Base-by-base conservation (phyloP, 108 stramenopile species). In the Fistulifera pelliculosa region DNA sequence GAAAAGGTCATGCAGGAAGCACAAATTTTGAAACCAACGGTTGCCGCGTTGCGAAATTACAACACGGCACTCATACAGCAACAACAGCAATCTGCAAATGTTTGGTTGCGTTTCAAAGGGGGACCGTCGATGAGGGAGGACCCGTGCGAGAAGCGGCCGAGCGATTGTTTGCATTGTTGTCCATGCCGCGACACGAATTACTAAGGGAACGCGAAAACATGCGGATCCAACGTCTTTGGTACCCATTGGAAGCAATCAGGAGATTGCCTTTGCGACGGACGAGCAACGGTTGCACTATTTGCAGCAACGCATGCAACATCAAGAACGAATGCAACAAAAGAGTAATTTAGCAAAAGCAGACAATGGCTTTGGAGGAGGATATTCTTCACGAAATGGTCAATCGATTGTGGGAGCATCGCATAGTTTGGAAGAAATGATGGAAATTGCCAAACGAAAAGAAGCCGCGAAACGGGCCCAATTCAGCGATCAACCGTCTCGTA, bases 381-480 rank as follows among this genome's bases (percentile, higher is more conserved):
- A 74, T 42, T 58, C 26, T 0, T 47, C 69, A 50, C 54, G 49
- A 28, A 69, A 75, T 54, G 81, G 77, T 0, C 65, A 68, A 38
- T 56, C 39, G 0, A 72, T 79, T 21, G 77, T 83, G 4, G 81
- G 81, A 27, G 81, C 81, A 16, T 77, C 81, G 1, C 81, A 83
- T 61, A 60, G 68, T 0, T 63, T 79, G 16, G 81, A 83, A 24
- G 81, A 83, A 70, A 83, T 83, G 81, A 54, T 83, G 27, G 70
- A 76, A 28, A 18, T 31, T 38, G 53, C 53, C 12, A 15, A 38
- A 15, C 47, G 42, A 25, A 44, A 26, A 35, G 31, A 35, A 57
- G 41, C 56, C 4, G 41, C 31, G 31, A 35, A 35, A 8, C 31
- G 8, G 31, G 31, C 31, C 3, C 31, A 35, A 35, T 35, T 35